Percentiles rank a stretch among this genome's conserved stretches.
Conservation (phyloP, 345 rosid genomes). For the Brassica cretica region DNA sequence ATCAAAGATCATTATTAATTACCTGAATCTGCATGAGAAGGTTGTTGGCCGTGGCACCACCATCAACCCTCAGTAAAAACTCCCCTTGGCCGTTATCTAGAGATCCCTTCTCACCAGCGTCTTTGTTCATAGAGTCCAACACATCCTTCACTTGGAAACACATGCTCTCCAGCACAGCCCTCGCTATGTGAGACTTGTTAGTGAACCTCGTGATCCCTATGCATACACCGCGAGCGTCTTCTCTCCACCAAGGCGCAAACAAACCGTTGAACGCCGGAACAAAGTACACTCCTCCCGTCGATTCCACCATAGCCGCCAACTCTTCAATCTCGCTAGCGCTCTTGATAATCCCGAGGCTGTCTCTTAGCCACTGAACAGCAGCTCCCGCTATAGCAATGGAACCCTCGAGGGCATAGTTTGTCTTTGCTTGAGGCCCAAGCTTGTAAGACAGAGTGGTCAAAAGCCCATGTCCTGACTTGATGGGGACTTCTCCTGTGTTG, state of each 20-base stretch:
- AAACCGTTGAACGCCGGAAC: slow-evolving; percentile 96
- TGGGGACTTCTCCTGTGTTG: slow-evolving; percentile 72
- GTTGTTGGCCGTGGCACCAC: slow-evolving; percentile 92
- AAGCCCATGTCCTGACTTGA: slow-evolving; percentile 76
- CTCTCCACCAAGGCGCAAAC: slow-evolving; percentile 99
- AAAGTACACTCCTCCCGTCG: slow-evolving; percentile 86
- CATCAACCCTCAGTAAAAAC: slow-evolving; percentile 88
- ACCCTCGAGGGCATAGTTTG: slow-evolving; percentile 91
- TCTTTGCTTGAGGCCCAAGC: slow-evolving; percentile 77
- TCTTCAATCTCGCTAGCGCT: slow-evolving; percentile 71
- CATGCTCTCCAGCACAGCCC: slow-evolving; percentile 97
- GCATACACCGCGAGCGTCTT: slow-evolving; percentile 93
- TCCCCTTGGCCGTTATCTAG: slow-evolving; percentile 47
- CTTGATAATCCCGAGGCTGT: slow-evolving; percentile 69
- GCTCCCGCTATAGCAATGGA: slow-evolving; percentile 98
- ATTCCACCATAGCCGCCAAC: slow-evolving; percentile 65
- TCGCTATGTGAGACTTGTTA: slow-evolving; percentile 79
- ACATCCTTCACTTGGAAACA: slow-evolving; percentile 95
- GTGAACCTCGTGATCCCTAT: slow-evolving; percentile 92
- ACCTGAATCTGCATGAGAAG: slow-evolving; percentile 97
- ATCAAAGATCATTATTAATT: not conserved
- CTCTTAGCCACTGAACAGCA: slow-evolving; percentile 97
- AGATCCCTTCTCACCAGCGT: slow-evolving; percentile 60
- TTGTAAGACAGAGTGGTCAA: slow-evolving; percentile 79
- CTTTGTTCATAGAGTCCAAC: slow-evolving; percentile 91